These are phyloP conservation scores for Metschnikowia gelsemii DNA, from an alignment of 805 yeast genomes.

Conservation along the genomic window DNA sequence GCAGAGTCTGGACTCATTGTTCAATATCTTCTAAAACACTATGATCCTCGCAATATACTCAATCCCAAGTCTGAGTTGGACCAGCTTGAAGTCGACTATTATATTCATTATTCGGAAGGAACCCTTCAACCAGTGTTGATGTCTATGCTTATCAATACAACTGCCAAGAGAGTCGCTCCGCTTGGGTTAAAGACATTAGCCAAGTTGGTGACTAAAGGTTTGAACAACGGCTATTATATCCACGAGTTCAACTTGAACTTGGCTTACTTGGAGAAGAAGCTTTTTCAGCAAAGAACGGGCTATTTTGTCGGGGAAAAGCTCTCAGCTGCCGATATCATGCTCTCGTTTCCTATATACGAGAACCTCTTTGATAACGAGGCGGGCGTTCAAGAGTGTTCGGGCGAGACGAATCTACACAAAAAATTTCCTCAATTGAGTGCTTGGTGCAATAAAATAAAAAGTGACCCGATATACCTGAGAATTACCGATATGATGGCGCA, in stretches of 20 bases:
- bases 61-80: constrained; percentile 40
- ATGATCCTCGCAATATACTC: constrained; percentile 44
- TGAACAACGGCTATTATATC: constrained; percentile 49
- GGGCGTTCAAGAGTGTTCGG: constrained; percentile 34
- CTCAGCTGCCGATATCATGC: constrained; percentile 58
- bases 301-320: constrained; percentile 51
- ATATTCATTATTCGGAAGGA: constrained; percentile 60
- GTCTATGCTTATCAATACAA: constrained; percentile 37
- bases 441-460: constrained; percentile 36
- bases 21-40: constrained; percentile 49
- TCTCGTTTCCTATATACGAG: constrained; percentile 44
- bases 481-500: constrained; percentile 34
- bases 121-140: constrained; percentile 52
- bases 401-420: constrained; percentile 34
- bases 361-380: constrained; percentile 31
- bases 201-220: constrained; percentile 40
- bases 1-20: constrained; percentile 65
- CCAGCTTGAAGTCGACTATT: constrained; percentile 48
- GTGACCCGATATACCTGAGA: constrained; percentile 34
- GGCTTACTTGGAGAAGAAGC: constrained; percentile 40
- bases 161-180: constrained; percentile 46
- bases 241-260: constrained; percentile 46
- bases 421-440: constrained; percentile 37
- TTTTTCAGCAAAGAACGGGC: constrained; percentile 31
- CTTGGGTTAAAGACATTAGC: constrained; percentile 48